A percentile compares a stretch with the other conserved stretches of the same genome.
phyloP scores from a whole-genome alignment of 768 basidiomycete genomes.

The Pulveroboletus sp. region DNA sequence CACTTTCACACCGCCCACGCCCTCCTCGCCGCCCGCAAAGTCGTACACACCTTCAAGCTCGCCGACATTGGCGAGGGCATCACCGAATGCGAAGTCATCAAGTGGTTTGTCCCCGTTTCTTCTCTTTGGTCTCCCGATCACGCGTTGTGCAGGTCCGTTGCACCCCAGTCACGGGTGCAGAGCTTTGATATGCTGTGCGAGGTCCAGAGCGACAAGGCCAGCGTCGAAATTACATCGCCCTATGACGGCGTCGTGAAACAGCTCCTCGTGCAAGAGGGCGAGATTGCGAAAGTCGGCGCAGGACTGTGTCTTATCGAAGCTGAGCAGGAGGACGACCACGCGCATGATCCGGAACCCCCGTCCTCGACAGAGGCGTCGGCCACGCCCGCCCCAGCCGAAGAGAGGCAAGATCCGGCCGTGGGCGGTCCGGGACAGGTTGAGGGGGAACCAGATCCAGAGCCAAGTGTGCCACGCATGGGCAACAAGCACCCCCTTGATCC shows the following conservation, averaged over 20 bases:
- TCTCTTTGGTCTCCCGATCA: background rate
- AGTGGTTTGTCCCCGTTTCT: constrained; percentile 54
- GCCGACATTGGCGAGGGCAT: constrained; percentile 91
- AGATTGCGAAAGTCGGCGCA: constrained; percentile 79
- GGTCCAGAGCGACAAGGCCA: constrained; percentile 88
- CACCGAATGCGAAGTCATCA: constrained; percentile 86
- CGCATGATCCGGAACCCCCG: background rate
- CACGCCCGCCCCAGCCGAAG: background rate
- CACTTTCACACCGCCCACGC: constrained; percentile 37
- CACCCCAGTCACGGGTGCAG: constrained; percentile 47
- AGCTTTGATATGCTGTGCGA: constrained; percentile 78
- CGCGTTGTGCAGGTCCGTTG: constrained; percentile 52
- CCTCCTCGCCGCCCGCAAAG: constrained; percentile 32
- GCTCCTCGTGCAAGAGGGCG: constrained; percentile 74
- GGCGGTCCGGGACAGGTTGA: background rate
- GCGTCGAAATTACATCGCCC: constrained; percentile 87
- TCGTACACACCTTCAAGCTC: constrained; percentile 65
- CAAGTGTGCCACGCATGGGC: background rate
- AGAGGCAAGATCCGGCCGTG: constrained; percentile 15
- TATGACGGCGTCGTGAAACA: constrained; percentile 74
- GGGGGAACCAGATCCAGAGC: background rate
- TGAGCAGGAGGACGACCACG: constrained; percentile 48
- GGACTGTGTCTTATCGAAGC: constrained; percentile 79
- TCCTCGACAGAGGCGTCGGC: background rate
- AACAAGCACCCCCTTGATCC: constrained; percentile 67